phyloP scores from a whole-genome alignment of 495 filamentous ascomycete genomes.

The Amniculicola lignicola region DNA sequence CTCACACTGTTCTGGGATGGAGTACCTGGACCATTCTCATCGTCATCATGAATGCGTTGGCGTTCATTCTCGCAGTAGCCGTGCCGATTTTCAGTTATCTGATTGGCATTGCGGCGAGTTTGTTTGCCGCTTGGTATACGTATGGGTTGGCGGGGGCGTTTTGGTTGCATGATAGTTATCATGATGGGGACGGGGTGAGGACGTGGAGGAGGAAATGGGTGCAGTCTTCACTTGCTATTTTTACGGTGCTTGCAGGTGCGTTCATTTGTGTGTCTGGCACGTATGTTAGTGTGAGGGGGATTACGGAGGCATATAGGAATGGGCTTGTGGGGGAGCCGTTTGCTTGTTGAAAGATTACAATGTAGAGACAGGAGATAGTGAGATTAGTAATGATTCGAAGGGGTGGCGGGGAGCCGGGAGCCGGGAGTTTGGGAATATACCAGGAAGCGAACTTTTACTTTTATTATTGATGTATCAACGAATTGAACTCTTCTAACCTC shows the following conservation, averaged over 20 bases:
- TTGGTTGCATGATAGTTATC: constrained; percentile 39
- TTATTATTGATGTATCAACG: too few relatives aligned
- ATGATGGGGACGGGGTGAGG: constrained; percentile 34
- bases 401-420: too few relatives aligned
- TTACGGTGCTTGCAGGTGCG: constrained; percentile 33
- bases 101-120: constrained; percentile 47
- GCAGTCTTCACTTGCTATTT: constrained; percentile 28
- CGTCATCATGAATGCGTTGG: constrained; percentile 46
- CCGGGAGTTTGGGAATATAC: too few relatives aligned
- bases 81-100: constrained; percentile 56
- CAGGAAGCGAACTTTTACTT: too few relatives aligned
- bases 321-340: constrained; percentile 35
- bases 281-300: constrained; percentile 38
- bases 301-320: constrained; percentile 35
- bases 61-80: constrained; percentile 52
- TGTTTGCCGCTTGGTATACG: constrained; percentile 45
- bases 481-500: too few relatives aligned
- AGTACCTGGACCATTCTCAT: constrained; percentile 49
- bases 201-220: constrained; percentile 36
- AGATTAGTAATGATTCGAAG: too few relatives aligned
- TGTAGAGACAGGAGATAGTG: neutral
- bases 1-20: constrained; percentile 52
- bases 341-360: constrained; percentile 36
- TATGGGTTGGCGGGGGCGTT: constrained; percentile 40
- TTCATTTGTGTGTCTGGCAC: constrained; percentile 41